Conservation (phyloP, 441 rosid species). For the Dalechampia spathulata region DNA sequence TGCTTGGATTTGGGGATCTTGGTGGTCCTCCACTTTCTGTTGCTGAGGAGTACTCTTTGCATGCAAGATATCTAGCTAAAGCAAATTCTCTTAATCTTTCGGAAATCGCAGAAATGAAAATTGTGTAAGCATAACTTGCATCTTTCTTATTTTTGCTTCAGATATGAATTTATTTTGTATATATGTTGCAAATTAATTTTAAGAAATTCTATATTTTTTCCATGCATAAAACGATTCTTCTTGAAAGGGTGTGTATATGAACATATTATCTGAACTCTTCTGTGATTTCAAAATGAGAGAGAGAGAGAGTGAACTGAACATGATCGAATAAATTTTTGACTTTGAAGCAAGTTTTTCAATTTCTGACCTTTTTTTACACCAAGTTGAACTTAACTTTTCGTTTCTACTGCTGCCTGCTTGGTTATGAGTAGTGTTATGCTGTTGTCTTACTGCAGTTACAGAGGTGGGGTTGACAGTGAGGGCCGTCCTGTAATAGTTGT, state of each 20-base stretch:
- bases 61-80: slow-evolving; percentile 90
- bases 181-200: background rate
- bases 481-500: slow-evolving; percentile 97
- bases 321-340: too few species aligned
- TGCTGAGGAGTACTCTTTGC: slow-evolving; percentile 98
- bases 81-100: slow-evolving; percentile 94
- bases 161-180: background rate
- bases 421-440: slow-evolving; percentile 12
- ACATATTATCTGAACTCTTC: too few species aligned
- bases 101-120: slow-evolving; percentile 97
- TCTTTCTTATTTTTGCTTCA: slow-evolving; percentile 1
- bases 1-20: slow-evolving; percentile 96
- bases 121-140: slow-evolving; percentile 55
- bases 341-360: too few species aligned
- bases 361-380: too few species aligned
- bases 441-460: slow-evolving; percentile 56
- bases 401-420: slow-evolving; percentile 7
- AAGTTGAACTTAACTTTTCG: too few species aligned
- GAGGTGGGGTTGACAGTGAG: slow-evolving; percentile 96
- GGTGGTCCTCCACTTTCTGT: slow-evolving; percentile 82
- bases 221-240: too few species aligned
- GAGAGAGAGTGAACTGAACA: too few species aligned
- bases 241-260: too few species aligned
- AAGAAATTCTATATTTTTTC: background rate
- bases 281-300: too few species aligned